phyloP scores from a whole-genome alignment of 257 asterid species.

The Solanum dulcamara region DNA sequence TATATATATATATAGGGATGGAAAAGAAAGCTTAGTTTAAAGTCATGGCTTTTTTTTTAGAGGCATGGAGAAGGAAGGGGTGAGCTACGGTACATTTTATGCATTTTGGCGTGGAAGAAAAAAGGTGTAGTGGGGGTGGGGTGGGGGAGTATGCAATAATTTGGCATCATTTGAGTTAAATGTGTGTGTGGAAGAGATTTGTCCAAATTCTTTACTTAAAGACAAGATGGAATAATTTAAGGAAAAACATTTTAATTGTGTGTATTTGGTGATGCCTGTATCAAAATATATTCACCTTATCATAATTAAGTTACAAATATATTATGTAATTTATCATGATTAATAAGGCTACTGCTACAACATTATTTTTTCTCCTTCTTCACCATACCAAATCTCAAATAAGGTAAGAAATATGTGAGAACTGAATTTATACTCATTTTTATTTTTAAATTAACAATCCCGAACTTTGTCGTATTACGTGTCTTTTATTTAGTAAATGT shows the following conservation, averaged over 20 bases:
- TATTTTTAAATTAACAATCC: neutral
- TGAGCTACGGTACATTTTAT: neutral
- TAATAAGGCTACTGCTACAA: too few species aligned
- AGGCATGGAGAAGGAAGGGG: neutral
- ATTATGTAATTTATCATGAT: neutral
- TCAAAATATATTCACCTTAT: neutral
- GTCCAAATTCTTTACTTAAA: neutral
- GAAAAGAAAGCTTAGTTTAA: neutral
- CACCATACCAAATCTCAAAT: neutral
- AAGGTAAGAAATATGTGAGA: neutral
- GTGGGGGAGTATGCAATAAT: neutral
- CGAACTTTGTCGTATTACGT: neutral
- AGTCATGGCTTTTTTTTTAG: neutral
- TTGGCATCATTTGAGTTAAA: constrained; percentile 4
- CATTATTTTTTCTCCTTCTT: neutral
- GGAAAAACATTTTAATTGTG: neutral
- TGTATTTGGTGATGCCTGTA: neutral
- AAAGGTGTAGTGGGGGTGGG: neutral
- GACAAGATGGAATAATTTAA: neutral
- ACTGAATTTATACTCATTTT: neutral
- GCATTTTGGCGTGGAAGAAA: neutral
- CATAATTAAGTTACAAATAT: neutral
- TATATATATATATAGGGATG: neutral
- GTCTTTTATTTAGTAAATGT: neutral
- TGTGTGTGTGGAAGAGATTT: neutral